Conservation (phyloP, 164 flowering plant genomes). For the grape (Vitis vinifera) region ASM3070453v1 NC_081813.1:11718501-11719000, state of each 20-base stretch:
- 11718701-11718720: slow-evolving; percentile 67
- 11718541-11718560: no score
- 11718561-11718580: no score
- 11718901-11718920: slow-evolving; percentile 3
- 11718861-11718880: slow-evolving; percentile 49
- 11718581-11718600: no score
- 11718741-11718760: slow-evolving; percentile 87
- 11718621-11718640: no score
- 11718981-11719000: slow-evolving; percentile 80
- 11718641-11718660: no score
- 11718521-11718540: no score
- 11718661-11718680: neutral
- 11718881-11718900: slow-evolving; percentile 28
- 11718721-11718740: slow-evolving; percentile 72
- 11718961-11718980: slow-evolving; percentile 40
- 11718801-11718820: slow-evolving; percentile 78
- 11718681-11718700: slow-evolving; percentile 1
- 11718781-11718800: slow-evolving; percentile 84
- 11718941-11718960: slow-evolving; percentile 38
- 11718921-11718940: slow-evolving; percentile 20
- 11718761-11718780: slow-evolving; percentile 92
- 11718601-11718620: no score
- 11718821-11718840: slow-evolving; percentile 53
- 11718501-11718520: no score
- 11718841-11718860: slow-evolving; percentile 55